Evolutionary conservation across 495 filamentous ascomycete species (phyloP).

Genomic region (Ascobolus immersus): DNA sequence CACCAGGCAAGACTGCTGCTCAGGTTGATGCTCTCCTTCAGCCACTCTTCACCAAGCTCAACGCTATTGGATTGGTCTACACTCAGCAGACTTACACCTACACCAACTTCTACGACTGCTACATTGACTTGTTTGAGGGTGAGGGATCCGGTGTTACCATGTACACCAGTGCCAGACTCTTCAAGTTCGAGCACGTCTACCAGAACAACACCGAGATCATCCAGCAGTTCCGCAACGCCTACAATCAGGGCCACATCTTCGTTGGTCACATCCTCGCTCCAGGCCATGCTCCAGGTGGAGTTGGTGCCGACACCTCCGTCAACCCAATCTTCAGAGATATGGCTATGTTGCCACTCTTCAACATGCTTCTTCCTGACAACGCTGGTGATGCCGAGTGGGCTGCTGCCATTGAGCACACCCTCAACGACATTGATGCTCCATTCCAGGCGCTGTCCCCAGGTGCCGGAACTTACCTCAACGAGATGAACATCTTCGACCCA

Average conservation of each 20-base stretch:
- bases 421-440: not conserved
- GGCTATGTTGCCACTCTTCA: slow-evolving; percentile 6
- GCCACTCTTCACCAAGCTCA: slow-evolving; percentile 23
- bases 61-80: slow-evolving; percentile 18
- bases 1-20: slow-evolving; percentile 19
- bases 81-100: slow-evolving; percentile 16
- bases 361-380: not conserved
- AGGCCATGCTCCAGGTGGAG: slow-evolving; percentile 14
- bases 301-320: slow-evolving; percentile 9
- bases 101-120: slow-evolving; percentile 23
- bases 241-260: slow-evolving; percentile 16
- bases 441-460: slow-evolving; percentile 16
- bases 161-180: slow-evolving; percentile 24
- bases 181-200: slow-evolving; percentile 20
- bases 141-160: slow-evolving; percentile 21
- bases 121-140: slow-evolving; percentile 23
- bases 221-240: slow-evolving; percentile 15
- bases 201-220: slow-evolving; percentile 20
- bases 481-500: slow-evolving; percentile 22
- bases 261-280: slow-evolving; percentile 27
- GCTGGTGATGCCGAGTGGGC: slow-evolving; percentile 1
- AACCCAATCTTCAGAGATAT: slow-evolving; percentile 14
- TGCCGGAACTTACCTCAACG: slow-evolving; percentile 23
- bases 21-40: slow-evolving; percentile 20
- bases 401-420: slow-evolving; percentile 7